These are phyloP conservation scores for Kluyveromyces sp. DNA, from an alignment of 1,139 yeast species.

Conservation along the genomic window DNA sequence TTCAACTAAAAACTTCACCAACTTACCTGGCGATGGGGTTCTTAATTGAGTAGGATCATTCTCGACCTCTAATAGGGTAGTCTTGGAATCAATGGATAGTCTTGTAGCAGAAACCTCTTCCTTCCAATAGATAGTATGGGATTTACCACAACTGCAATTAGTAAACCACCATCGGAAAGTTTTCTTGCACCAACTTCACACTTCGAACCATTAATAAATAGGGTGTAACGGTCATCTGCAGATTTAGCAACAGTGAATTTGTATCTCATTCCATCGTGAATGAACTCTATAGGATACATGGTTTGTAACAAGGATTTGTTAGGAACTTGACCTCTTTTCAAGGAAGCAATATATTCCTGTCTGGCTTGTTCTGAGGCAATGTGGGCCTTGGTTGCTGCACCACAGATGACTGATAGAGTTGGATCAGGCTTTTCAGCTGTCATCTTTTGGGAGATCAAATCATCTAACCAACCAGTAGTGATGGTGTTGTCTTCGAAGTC, in stretches of 20 bases:
- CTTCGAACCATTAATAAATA: constrained; percentile 89
- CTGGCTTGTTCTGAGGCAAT: constrained; percentile 67
- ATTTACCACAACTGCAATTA: constrained; percentile 80
- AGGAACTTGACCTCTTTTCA: constrained; percentile 95
- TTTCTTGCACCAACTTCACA: constrained; percentile 80
- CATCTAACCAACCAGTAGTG: constrained; percentile 98
- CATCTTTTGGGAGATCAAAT: constrained; percentile 81
- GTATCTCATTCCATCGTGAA: constrained; percentile 87
- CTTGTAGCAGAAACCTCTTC: constrained; percentile 97
- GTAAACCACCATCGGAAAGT: constrained; percentile 88
- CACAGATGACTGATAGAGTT: constrained; percentile 84
- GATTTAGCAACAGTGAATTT: constrained; percentile 94
- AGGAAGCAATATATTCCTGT: constrained; percentile 57
- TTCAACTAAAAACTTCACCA: constrained; percentile 87
- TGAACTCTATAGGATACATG: constrained; percentile 86
- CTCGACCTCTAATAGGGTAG: constrained; percentile 87
- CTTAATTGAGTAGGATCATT: constrained; percentile 97
- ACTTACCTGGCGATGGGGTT: constrained; percentile 98
- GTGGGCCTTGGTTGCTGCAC: constrained; percentile 94
- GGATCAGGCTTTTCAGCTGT: constrained; percentile 97
- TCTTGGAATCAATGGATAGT: constrained; percentile 87
- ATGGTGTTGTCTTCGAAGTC: constrained; percentile 94
- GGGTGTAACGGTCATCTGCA: constrained; percentile 72
- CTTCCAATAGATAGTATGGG: constrained; percentile 94
- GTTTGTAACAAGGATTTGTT: constrained; percentile 72